phyloP scores from a whole-genome alignment of 1,284 basidiomycete genomes.

The Porogramme epimiltina region DNA sequence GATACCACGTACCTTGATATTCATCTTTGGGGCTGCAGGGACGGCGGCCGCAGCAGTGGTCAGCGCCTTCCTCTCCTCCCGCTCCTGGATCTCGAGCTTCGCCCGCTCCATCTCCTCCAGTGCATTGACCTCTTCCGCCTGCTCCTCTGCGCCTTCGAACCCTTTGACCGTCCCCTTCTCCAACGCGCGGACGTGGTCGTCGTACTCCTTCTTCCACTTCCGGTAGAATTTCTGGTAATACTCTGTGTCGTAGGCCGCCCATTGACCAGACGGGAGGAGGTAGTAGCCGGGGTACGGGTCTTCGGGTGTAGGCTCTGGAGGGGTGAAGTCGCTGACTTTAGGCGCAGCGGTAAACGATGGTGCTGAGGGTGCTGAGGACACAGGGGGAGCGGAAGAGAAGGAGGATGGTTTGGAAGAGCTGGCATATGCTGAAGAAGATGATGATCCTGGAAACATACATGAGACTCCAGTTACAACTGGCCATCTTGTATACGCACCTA shows the following conservation, averaged over 20 bases:
- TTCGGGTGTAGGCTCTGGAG: slow-evolving; percentile 72
- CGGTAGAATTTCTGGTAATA: slow-evolving; percentile 76
- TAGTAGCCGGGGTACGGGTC: slow-evolving; percentile 92
- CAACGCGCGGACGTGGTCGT: slow-evolving; percentile 66
- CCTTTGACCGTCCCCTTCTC: slow-evolving; percentile 69
- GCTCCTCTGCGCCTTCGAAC: slow-evolving; percentile 62
- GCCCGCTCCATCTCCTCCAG: slow-evolving; percentile 73
- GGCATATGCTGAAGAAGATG: slow-evolving; percentile 17
- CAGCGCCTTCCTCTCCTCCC: slow-evolving; percentile 72
- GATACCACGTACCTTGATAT: slow-evolving; percentile 56
- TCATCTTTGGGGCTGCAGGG: slow-evolving; percentile 69
- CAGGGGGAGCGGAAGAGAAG: slow-evolving; percentile 26
- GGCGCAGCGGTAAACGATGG: slow-evolving; percentile 75
- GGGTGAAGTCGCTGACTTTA: slow-evolving; percentile 65
- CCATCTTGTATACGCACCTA: slow-evolving; percentile 33
- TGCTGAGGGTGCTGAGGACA: slow-evolving; percentile 24
- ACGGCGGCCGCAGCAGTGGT: slow-evolving; percentile 58
- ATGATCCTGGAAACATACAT: slow-evolving; percentile 12
- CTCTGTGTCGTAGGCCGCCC: slow-evolving; percentile 76
- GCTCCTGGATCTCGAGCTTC: slow-evolving; percentile 66
- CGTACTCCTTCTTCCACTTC: slow-evolving; percentile 72
- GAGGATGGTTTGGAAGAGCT: slow-evolving; percentile 20
- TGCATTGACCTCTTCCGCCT: slow-evolving; percentile 67
- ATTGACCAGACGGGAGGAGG: slow-evolving; percentile 76
- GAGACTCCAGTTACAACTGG: neutral